These are phyloP conservation scores for Neopestalotiopsis sp. DNA, from an alignment of 2,329 filamentous ascomycete species.

Conservation along the genomic window DNA sequence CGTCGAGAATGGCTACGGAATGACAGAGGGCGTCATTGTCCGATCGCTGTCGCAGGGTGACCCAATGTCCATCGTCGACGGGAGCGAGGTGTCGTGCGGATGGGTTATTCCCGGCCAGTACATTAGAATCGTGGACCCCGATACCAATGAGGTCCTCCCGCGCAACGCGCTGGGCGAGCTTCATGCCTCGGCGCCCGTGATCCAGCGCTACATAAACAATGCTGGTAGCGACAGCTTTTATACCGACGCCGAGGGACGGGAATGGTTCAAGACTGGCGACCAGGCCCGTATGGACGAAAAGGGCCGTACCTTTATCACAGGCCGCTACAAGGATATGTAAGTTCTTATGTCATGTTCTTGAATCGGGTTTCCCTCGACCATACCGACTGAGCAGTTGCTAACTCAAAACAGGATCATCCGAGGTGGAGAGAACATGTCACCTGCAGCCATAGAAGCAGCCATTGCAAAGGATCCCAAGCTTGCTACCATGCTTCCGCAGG, in stretches of 20 bases:
- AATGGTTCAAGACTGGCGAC: conserved; percentile 18
- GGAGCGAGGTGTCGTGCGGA: conserved; percentile 7
- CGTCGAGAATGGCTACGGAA: conserved; percentile 14
- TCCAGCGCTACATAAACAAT: conserved; percentile 4
- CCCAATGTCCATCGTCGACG: conserved; percentile 9
- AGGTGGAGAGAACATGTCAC: conserved; percentile 21
- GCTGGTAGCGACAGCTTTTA: conserved; percentile 9
- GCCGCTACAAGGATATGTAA: conserved; percentile 18
- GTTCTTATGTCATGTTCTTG: neutral
- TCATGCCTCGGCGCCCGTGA: neutral
- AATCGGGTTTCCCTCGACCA: too few species aligned
- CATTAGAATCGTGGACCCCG: conserved; percentile 13
- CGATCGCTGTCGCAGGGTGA: neutral
- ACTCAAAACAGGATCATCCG: conserved; percentile 19
- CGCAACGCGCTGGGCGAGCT: conserved; percentile 14
- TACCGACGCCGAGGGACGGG: conserved; percentile 9
- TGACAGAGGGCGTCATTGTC: conserved; percentile 14
- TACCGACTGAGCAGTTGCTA: neutral
- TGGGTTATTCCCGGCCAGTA: conserved; percentile 1
- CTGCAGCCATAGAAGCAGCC: conserved; percentile 15
- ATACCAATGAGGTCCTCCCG: conserved; percentile 11
- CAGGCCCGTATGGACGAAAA: conserved; percentile 14
- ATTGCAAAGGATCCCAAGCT: conserved; percentile 8
- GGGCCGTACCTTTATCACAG: conserved; percentile 15
- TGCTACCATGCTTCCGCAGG: conserved; percentile 4